These are phyloP conservation scores for Eucalyptus viminalis DNA, from an alignment of 345 rosid genomes.

Conservation along the genomic window DNA sequence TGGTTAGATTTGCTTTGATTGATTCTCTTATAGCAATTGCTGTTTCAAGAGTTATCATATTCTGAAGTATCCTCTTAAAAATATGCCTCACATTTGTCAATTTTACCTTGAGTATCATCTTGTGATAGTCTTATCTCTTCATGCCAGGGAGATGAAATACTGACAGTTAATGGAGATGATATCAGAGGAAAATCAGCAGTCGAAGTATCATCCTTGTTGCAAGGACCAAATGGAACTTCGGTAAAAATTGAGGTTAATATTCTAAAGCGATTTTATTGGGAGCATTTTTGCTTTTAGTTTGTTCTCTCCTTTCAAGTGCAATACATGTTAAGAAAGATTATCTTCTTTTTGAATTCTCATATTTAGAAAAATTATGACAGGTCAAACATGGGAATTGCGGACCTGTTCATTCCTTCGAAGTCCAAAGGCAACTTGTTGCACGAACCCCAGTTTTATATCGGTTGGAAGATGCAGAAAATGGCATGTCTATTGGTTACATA, in stretches of 20 bases:
- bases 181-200: constrained; percentile 84
- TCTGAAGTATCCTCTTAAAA: not conserved
- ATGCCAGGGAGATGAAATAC: constrained; percentile 74
- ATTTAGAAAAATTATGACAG: constrained; percentile 17
- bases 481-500: constrained; percentile 66
- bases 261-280: not conserved
- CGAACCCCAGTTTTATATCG: constrained; percentile 78
- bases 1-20: not conserved
- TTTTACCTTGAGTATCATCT: not conserved
- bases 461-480: constrained; percentile 62
- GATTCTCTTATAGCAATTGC: not conserved
- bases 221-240: constrained; percentile 83
- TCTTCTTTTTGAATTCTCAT: not conserved
- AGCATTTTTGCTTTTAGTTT: not conserved
- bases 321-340: not conserved
- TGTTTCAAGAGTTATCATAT: not conserved
- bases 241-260: constrained; percentile 67
- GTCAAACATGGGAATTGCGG: constrained; percentile 91
- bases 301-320: not conserved
- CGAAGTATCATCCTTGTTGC: constrained; percentile 88
- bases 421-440: constrained; percentile 83
- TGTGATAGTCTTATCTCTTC: not conserved
- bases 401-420: constrained; percentile 47
- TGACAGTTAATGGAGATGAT: constrained; percentile 72
- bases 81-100: not conserved